phyloP scores from a whole-genome alignment of 2,329 filamentous ascomycete species.

The Diaporthe citrichinensis region DNA sequence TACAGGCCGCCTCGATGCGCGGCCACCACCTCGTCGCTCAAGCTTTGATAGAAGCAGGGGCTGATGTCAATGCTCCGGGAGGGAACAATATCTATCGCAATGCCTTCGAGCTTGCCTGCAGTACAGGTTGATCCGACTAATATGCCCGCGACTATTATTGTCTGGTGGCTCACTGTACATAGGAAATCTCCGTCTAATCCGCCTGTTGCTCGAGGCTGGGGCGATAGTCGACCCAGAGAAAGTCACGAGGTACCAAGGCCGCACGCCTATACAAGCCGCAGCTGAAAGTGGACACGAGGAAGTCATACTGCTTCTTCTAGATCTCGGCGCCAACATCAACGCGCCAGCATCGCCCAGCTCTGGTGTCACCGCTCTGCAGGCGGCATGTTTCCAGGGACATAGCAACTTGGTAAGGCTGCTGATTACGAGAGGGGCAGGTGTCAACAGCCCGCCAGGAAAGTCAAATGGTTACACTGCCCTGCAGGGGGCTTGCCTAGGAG shows the following conservation, averaged over 20 bases:
- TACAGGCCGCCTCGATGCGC: slow-evolving; percentile 53
- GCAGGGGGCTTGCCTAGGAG: slow-evolving; percentile 53
- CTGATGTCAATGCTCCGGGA: slow-evolving; percentile 51
- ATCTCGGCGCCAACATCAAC: slow-evolving; percentile 54
- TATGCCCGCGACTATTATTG: not conserved
- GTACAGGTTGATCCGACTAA: slow-evolving; percentile 37
- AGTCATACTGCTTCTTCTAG: slow-evolving; percentile 50
- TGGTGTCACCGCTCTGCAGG: slow-evolving; percentile 46
- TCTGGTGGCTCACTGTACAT: not conserved
- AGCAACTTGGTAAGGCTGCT: slow-evolving; percentile 39
- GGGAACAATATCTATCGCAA: slow-evolving; percentile 55
- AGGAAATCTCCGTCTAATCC: slow-evolving; percentile 45
- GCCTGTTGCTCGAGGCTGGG: slow-evolving; percentile 48
- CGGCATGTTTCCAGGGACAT: slow-evolving; percentile 40
- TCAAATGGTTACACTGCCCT: slow-evolving; percentile 51
- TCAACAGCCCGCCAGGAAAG: slow-evolving; percentile 42
- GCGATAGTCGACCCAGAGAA: slow-evolving; percentile 50
- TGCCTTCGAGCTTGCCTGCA: slow-evolving; percentile 56
- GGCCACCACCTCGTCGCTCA: slow-evolving; percentile 47
- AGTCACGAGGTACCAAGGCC: slow-evolving; percentile 50
- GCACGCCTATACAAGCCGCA: slow-evolving; percentile 57
- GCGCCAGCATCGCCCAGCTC: slow-evolving; percentile 44
- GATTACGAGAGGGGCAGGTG: slow-evolving; percentile 41
- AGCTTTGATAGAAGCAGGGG: slow-evolving; percentile 50
- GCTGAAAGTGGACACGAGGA: slow-evolving; percentile 47